Evolutionary conservation across 2,329 filamentous ascomycete species (phyloP).

Genomic region (Pseudocercospora eumusae): DNA sequence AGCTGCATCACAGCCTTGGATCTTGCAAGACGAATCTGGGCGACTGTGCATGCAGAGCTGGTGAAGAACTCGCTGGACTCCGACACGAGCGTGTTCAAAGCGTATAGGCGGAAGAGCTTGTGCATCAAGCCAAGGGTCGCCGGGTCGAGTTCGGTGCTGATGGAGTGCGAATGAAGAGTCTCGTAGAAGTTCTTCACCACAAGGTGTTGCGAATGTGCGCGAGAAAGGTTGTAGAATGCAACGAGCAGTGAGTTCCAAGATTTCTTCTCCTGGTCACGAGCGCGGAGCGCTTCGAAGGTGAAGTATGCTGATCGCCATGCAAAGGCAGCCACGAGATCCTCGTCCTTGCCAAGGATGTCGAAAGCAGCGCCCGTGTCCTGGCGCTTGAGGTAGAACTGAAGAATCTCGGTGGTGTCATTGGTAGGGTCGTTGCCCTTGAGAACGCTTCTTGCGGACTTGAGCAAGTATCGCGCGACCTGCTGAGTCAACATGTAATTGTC

Average conservation of each 20-base stretch:
- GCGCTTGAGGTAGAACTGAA: slow-evolving; percentile 64
- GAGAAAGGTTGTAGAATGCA: slow-evolving; percentile 75
- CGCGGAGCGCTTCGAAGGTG: slow-evolving; percentile 73
- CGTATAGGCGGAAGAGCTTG: slow-evolving; percentile 67
- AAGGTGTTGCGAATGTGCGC: slow-evolving; percentile 74
- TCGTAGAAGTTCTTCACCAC: slow-evolving; percentile 79
- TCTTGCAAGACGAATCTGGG: slow-evolving; percentile 70
- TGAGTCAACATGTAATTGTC: slow-evolving; percentile 84
- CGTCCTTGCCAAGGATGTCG: slow-evolving; percentile 69
- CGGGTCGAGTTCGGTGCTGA: slow-evolving; percentile 57
- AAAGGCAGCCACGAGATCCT: slow-evolving; percentile 71
- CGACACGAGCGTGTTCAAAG: slow-evolving; percentile 66
- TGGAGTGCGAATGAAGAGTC: slow-evolving; percentile 59
- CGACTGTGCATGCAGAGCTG: slow-evolving; percentile 66
- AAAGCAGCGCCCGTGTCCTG: slow-evolving; percentile 72
- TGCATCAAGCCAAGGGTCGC: slow-evolving; percentile 62
- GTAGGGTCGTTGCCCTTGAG: slow-evolving; percentile 63
- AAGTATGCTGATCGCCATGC: slow-evolving; percentile 74
- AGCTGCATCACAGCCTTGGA: slow-evolving; percentile 69
- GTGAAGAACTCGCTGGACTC: slow-evolving; percentile 74
- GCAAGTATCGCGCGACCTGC: slow-evolving; percentile 73
- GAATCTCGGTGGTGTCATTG: slow-evolving; percentile 69
- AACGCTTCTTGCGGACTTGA: slow-evolving; percentile 73
- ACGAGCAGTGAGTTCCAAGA: slow-evolving; percentile 77
- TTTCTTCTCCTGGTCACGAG: slow-evolving; percentile 72